These are phyloP conservation scores for Fistulinella prunicolor DNA, from an alignment of 768 basidiomycete species.

Conservation along the genomic window DNA sequence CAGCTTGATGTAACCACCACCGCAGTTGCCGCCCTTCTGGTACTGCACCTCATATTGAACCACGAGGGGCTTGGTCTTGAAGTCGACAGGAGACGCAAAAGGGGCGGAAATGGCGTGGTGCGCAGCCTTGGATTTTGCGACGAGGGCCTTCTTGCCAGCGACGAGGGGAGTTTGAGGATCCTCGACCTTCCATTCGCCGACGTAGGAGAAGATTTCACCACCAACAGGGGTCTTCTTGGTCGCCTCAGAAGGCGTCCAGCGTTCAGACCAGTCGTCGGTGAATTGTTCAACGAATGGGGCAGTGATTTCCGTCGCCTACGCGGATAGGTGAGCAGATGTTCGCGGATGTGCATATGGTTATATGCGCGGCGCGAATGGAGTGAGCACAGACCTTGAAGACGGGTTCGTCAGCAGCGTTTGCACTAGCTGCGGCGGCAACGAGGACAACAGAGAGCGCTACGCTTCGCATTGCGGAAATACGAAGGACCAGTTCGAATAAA, in stretches of 20 bases:
- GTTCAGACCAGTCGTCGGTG: slow-evolving; percentile 81
- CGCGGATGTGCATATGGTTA: background rate
- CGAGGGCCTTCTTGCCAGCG: slow-evolving; percentile 85
- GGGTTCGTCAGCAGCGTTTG: slow-evolving; percentile 57
- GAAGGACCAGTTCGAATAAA: slow-evolving; percentile 57
- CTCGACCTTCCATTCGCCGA: slow-evolving; percentile 96
- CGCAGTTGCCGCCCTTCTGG: slow-evolving; percentile 98
- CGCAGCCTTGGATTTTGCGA: slow-evolving; percentile 94
- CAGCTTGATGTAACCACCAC: slow-evolving; percentile 98
- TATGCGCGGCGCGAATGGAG: slow-evolving; percentile 5
- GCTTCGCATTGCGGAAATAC: slow-evolving; percentile 75
- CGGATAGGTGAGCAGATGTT: slow-evolving; percentile 2
- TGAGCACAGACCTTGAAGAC: slow-evolving; percentile 68
- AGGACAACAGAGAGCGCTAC: slow-evolving; percentile 76
- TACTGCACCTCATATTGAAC: slow-evolving; percentile 99
- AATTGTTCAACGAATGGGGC: slow-evolving; percentile 97
- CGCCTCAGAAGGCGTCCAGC: slow-evolving; percentile 96
- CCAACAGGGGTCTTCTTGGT: slow-evolving; percentile 97
- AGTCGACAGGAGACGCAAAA: slow-evolving; percentile 73
- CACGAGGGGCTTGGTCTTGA: slow-evolving; percentile 81
- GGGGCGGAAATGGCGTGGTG: slow-evolving; percentile 99
- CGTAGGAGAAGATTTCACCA: slow-evolving; percentile 95
- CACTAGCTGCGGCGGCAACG: slow-evolving; percentile 63
- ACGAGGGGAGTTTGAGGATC: slow-evolving; percentile 75
- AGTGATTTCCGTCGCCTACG: slow-evolving; percentile 71